A percentile compares a stretch with the other conserved stretches of the same genome.
Conservation (phyloP, 495 filamentous ascomycete genomes). For the Hyaloscypha hepaticicola region DNA sequence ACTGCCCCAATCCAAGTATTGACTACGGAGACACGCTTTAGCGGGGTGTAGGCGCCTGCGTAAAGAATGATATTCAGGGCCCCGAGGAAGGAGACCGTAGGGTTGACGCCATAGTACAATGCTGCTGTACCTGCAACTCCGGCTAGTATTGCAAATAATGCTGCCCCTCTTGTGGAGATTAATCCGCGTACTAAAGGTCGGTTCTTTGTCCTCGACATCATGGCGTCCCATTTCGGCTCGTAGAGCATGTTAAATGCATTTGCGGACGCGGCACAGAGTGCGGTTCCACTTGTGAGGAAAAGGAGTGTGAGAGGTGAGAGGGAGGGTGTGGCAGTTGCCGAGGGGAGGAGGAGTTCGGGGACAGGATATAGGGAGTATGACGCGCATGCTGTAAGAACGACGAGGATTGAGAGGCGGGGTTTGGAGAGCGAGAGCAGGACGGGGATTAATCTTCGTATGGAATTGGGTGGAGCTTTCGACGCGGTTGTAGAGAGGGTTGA, state of each 20-base stretch:
- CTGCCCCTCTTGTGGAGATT: constrained; percentile 69
- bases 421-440: constrained; percentile 90
- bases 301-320: constrained; percentile 86
- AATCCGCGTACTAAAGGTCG: constrained; percentile 84
- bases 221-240: constrained; percentile 84
- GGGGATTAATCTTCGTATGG: constrained; percentile 73
- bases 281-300: constrained; percentile 87
- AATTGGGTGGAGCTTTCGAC: constrained; percentile 38
- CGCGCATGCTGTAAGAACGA: constrained; percentile 87
- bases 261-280: constrained; percentile 79
- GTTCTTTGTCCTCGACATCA: constrained; percentile 89
- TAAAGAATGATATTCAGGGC: constrained; percentile 85
- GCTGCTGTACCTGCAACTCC: constrained; percentile 62
- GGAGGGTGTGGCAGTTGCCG: constrained; percentile 72
- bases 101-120: constrained; percentile 89
- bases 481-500: constrained; percentile 25
- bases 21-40: constrained; percentile 81
- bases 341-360: constrained; percentile 68
- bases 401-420: constrained; percentile 86
- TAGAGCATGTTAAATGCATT: constrained; percentile 98
- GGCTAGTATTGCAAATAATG: constrained; percentile 73
- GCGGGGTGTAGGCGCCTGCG: constrained; percentile 85
- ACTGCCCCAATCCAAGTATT: constrained; percentile 97
- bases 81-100: constrained; percentile 84
- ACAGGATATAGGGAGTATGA: constrained; percentile 93